phyloP scores from a whole-genome alignment of 148 eudicot genomes.

The Rhododendron ferrugineum region DNA sequence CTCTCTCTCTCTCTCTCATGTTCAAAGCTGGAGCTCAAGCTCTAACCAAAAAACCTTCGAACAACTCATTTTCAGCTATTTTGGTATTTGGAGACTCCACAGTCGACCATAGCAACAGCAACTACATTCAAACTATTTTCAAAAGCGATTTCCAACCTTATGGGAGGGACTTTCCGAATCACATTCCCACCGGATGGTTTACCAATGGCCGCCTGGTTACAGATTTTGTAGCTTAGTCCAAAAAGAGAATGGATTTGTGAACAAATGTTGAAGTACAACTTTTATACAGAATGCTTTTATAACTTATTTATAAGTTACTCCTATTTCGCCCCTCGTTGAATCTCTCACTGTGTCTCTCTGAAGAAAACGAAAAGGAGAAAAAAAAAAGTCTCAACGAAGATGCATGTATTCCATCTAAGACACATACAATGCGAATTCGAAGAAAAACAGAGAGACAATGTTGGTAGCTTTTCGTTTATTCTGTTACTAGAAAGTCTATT shows the following conservation, averaged over 20 bases:
- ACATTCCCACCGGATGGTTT: constrained; percentile 63
- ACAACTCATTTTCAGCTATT: constrained; percentile 36
- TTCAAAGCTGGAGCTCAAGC: constrained; percentile 1
- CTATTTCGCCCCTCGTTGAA: too few relatives aligned
- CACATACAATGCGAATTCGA: too few relatives aligned
- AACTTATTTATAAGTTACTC: too few relatives aligned
- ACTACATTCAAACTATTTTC: constrained; percentile 36
- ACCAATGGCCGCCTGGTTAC: constrained; percentile 47
- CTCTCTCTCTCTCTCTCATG: too few relatives aligned
- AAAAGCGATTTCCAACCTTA: constrained; percentile 60
- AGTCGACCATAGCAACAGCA: constrained; percentile 70
- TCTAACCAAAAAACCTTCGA: constrained; percentile 9
- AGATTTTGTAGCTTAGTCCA: constrained; percentile 53
- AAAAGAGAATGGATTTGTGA: neutral
- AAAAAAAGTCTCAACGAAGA: too few relatives aligned
- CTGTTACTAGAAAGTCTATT: too few relatives aligned
- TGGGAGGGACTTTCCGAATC: constrained; percentile 44
- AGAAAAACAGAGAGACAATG: too few relatives aligned
- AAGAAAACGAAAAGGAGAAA: too few relatives aligned
- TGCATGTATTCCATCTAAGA: too few relatives aligned
- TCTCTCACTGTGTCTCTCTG: too few relatives aligned
- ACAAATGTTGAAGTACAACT: neutral
- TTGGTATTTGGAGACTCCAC: constrained; percentile 75
- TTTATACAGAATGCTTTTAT: too few relatives aligned
- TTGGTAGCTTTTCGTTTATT: too few relatives aligned